A percentile compares a stretch with the other conserved stretches of the same genome.
These are phyloP conservation scores for Cinchona pubescens DNA, from an alignment of 257 asterid species.

Conservation along the genomic window DNA sequence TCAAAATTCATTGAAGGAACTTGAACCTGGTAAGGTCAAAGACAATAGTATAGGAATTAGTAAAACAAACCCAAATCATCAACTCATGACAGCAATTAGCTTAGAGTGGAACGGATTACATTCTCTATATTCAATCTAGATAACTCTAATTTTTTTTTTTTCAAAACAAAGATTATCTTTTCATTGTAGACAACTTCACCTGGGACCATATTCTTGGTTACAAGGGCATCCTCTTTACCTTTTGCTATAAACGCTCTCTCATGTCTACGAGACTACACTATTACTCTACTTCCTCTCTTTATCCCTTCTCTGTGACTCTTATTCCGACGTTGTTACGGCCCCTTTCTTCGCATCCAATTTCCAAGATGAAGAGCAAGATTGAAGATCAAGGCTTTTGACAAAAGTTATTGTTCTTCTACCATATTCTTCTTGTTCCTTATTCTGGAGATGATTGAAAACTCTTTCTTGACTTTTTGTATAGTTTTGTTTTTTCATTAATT, in stretches of 20 bases:
- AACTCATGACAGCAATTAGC: constrained; percentile 89
- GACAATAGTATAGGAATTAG: too few relatives aligned
- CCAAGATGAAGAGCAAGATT: too few relatives aligned
- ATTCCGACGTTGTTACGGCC: too few relatives aligned
- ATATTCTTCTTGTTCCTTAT: too few relatives aligned
- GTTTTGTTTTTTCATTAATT: too few relatives aligned
- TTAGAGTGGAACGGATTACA: constrained; percentile 99
- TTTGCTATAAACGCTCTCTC: constrained; percentile 87
- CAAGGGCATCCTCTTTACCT: constrained; percentile 92
- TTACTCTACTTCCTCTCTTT: constrained; percentile 76
- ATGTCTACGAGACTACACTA: constrained; percentile 87
- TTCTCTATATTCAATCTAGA: constrained; percentile 68
- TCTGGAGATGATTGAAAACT: too few relatives aligned
- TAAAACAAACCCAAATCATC: too few relatives aligned
- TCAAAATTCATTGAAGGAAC: constrained; percentile 61
- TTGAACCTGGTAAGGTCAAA: constrained; percentile 92
- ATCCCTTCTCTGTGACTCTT: constrained; percentile 58
- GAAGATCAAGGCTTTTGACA: too few relatives aligned
- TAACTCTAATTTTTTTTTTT: constrained; percentile 3
- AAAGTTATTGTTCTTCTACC: too few relatives aligned
- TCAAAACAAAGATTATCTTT: constrained; percentile 84
- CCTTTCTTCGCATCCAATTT: too few relatives aligned
- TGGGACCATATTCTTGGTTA: constrained; percentile 83
- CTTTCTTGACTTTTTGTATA: too few relatives aligned
- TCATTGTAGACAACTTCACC: constrained; percentile 94